A percentile compares a stretch with the other conserved stretches of the same genome.
phyloP scores from a whole-genome alignment of 83 land plant genomes.

The Diphasiastrum complanatum region DNA sequence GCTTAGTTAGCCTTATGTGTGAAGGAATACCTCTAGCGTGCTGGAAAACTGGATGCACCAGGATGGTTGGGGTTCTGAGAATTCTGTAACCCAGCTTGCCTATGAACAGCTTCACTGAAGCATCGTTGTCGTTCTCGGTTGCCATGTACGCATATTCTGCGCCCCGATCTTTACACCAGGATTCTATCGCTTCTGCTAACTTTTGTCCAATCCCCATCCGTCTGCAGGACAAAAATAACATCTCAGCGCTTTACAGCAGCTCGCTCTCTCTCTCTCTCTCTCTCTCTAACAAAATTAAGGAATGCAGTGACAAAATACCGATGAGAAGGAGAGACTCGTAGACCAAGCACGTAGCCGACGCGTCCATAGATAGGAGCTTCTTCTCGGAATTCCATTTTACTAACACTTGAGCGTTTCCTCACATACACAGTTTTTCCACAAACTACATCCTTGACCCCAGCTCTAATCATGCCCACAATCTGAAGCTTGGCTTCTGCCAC shows the following conservation, averaged over 20 bases:
- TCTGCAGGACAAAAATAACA: conserved; percentile 39
- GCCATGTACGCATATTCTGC: conserved; percentile 72
- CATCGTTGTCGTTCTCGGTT: conserved; percentile 48
- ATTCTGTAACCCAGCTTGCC: conserved; percentile 35
- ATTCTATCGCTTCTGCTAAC: conserved; percentile 44
- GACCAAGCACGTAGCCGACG: conserved; percentile 29
- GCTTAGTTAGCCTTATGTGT: conserved; percentile 35
- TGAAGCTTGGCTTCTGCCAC: conserved; percentile 63
- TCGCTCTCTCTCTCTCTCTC: not conserved
- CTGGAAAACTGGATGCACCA: conserved; percentile 64
- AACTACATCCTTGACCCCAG: conserved; percentile 78
- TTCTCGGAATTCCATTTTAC: not conserved
- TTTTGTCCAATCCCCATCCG: conserved; percentile 47
- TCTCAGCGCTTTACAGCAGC: not conserved
- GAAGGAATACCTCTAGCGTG: conserved; percentile 31
- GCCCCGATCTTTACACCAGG: conserved; percentile 44
- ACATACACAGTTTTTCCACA: conserved; percentile 36
- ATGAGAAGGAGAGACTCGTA: conserved; percentile 27
- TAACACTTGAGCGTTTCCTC: conserved; percentile 11
- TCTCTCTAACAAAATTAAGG: not conserved
- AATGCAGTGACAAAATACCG: conserved; percentile 17
- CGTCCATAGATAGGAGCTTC: conserved; percentile 18
- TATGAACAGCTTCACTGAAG: conserved; percentile 58
- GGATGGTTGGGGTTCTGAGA: conserved; percentile 51
- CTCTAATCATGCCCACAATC: conserved; percentile 82